Evolutionary conservation across 208 protist species (phyloP).

Genomic region (Trypanosoma congolense): DNA sequence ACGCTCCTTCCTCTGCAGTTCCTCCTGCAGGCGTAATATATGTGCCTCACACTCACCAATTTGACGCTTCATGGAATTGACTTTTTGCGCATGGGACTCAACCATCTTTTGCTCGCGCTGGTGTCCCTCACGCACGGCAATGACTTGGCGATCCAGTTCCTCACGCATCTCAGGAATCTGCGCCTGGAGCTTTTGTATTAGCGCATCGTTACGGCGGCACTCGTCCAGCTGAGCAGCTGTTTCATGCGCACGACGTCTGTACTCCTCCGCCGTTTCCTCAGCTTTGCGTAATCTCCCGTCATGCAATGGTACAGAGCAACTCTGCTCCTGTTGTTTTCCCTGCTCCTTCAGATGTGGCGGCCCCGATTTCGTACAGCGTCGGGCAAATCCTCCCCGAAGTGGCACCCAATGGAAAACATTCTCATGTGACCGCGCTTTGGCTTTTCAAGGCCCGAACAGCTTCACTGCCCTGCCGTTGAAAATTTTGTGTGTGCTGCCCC

Average conservation of each 20-base stretch:
- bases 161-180: constrained; percentile 37
- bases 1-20: constrained; percentile 31
- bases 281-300: constrained; percentile 36
- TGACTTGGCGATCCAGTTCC: constrained; percentile 41
- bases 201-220: constrained; percentile 23
- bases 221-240: constrained; percentile 25
- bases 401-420: constrained; percentile 23
- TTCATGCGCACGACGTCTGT: constrained; percentile 34
- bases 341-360: constrained; percentile 34
- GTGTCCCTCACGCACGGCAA: constrained; percentile 28
- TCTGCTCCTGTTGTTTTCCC: constrained; percentile 35
- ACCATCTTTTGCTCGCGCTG: constrained; percentile 26
- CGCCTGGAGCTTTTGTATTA: constrained; percentile 35
- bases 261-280: constrained; percentile 35
- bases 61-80: constrained; percentile 43
- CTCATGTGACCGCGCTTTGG: constrained; percentile 27
- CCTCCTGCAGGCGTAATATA: constrained; percentile 26
- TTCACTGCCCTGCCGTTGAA: constrained; percentile 39
- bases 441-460: constrained; percentile 26
- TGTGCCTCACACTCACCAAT: constrained; percentile 31
- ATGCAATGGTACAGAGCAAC: constrained; percentile 27
- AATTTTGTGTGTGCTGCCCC: constrained; percentile 20
- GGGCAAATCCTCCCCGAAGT: constrained; percentile 40
- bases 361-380: constrained; percentile 38
- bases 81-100: constrained; percentile 41